These are phyloP conservation scores for Phytophthora lateralis DNA, from an alignment of 352 stramenopile genomes.

Conservation along the genomic window DNA sequence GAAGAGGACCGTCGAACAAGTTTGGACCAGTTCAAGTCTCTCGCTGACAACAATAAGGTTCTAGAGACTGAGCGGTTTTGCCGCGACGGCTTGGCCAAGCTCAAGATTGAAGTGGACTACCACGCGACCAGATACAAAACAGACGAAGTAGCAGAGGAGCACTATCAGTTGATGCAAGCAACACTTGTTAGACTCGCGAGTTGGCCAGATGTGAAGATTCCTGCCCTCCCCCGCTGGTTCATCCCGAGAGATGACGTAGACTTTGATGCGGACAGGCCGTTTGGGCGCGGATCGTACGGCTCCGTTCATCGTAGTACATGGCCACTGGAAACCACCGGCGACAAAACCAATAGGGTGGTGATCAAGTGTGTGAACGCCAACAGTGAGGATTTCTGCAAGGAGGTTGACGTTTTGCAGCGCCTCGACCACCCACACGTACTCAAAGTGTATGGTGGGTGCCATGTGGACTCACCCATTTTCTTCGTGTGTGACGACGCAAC, in stretches of 20 bases:
- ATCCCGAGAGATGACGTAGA: slow-evolving; percentile 6
- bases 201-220: not conserved
- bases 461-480: slow-evolving; percentile 5
- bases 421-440: slow-evolving; percentile 4
- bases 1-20: not conserved
- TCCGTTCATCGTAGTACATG: not conserved
- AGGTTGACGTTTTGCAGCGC: not conserved
- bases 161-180: not conserved
- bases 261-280: not conserved
- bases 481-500: slow-evolving; percentile 6
- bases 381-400: slow-evolving; percentile 11
- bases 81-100: slow-evolving; percentile 3
- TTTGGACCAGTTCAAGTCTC: not conserved
- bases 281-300: slow-evolving; percentile 4
- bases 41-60: not conserved
- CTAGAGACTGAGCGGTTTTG: not conserved
- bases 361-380: slow-evolving; percentile 12
- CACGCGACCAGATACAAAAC: not conserved
- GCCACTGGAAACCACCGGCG: not conserved
- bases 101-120: slow-evolving; percentile 11
- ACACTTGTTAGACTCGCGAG: not conserved
- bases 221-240: slow-evolving; percentile 2
- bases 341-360: slow-evolving; percentile 1
- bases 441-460: slow-evolving; percentile 5
- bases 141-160: not conserved